Base-by-base conservation (phyloP, 176 grass and related monocot genomes). In the Triticum urartu region DNA sequence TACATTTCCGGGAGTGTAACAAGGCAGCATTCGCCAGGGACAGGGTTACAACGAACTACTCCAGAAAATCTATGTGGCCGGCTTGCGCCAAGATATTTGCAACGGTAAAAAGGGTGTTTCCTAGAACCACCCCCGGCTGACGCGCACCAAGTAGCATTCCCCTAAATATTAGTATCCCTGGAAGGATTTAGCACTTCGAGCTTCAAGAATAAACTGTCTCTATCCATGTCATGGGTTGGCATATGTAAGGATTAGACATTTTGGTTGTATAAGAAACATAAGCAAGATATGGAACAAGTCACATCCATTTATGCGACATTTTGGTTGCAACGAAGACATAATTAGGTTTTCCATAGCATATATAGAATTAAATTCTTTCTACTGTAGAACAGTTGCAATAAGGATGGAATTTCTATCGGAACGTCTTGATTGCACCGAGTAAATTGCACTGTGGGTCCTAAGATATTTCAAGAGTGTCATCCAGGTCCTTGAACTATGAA, bases 351-450 rank as follows among this genome's bases (percentile, higher is more conserved):
- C 28, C 42, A 72, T 35, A 84, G 80, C 90, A 84, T 86, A 94
- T 90, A 80, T 81, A 91, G 73, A 92, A 89, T 32, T 89, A 85
- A 84, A 72, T 83, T 86, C 70, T 87, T 15, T 88, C 86, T 13
- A 72, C 34, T 58, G 73, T 33, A 43, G 81, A 89, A 39, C 79
- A 79, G 79, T 76, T 88, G 86, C 73, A 89, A 71, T 90, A 94
- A 85, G 88, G 84, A 91, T 97, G 67, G 68, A 97, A 91, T 21
- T 97, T 81, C 68, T 92, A 85, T 90, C 92, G 92, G 79, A 97
- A 94, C 45, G 86, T 92, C 77, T 92, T 79, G 59, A 94, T 88
- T 38, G 88, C 95, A 64, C 88, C 87, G 38, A 39, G 38, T 39
- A 9, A 39, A 39, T 7, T 39, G 38, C 38, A 39, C 1, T 9